These are phyloP conservation scores for Suillus tomentosus DNA, from an alignment of 768 basidiomycete genomes.

Conservation along the genomic window DNA sequence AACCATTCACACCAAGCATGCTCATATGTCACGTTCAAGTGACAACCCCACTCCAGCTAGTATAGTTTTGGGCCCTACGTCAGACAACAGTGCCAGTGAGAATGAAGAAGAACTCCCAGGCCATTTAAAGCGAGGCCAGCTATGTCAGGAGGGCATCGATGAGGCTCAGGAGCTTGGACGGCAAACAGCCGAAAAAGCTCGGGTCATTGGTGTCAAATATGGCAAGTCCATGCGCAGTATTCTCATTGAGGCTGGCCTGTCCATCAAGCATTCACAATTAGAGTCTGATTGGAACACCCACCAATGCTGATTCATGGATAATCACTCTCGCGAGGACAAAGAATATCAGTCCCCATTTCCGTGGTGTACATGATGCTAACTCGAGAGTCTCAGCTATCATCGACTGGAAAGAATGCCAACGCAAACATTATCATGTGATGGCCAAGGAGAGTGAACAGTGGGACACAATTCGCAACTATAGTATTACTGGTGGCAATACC, in stretches of 20 bases:
- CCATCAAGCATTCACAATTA: no score
- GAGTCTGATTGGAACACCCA: no score
- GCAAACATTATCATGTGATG: neutral
- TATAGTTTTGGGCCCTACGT: neutral
- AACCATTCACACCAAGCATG: neutral
- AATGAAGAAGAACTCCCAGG: neutral
- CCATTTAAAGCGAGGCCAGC: neutral
- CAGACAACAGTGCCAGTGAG: neutral
- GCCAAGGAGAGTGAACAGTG: neutral
- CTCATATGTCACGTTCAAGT: neutral
- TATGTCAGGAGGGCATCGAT: neutral
- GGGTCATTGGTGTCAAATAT: no score
- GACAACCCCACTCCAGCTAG: neutral
- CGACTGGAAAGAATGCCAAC: no score
- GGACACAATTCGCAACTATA: neutral
- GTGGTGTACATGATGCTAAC: no score
- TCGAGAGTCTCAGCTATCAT: no score
- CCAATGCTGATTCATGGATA: no score
- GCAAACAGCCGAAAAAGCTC: neutral
- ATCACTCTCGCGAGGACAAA: no score
- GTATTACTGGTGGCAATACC: neutral
- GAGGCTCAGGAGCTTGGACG: neutral
- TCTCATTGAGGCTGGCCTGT: no score
- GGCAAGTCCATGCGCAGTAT: no score
- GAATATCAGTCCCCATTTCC: no score